Percentiles rank a stretch among this genome's conserved stretches.
phyloP scores from a whole-genome alignment of 2,329 filamentous ascomycete genomes.

The Aspergillus aculeatinus region DNA sequence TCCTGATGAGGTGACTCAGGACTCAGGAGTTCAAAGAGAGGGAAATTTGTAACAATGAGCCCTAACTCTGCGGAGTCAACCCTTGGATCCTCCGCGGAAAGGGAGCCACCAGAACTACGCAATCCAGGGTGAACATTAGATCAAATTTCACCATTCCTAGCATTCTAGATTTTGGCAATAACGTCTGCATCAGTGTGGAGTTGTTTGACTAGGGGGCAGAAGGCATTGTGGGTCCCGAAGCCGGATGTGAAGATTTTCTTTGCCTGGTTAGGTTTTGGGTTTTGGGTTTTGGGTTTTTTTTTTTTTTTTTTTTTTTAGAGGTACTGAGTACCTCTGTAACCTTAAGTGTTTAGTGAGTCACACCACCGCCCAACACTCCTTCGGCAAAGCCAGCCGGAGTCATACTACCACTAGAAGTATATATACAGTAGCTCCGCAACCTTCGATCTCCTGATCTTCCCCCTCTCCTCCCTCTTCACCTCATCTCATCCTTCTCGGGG shows the following conservation, averaged over 20 bases:
- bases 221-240: slow-evolving; percentile 10
- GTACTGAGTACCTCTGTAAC: slow-evolving; percentile 7
- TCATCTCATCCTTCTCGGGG: slow-evolving; percentile 39
- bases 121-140: slow-evolving; percentile 4
- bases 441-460: slow-evolving; percentile 6
- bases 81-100: slow-evolving; percentile 3
- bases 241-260: slow-evolving; percentile 14
- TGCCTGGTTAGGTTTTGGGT: neutral
- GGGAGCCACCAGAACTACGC: slow-evolving; percentile 1
- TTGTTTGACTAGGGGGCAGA: slow-evolving; percentile 8
- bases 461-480: slow-evolving; percentile 21
- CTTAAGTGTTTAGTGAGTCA: slow-evolving; percentile 25
- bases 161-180: neutral
- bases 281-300: too few species aligned
- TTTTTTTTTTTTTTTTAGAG: slow-evolving; percentile 9
- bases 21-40: slow-evolving; percentile 5
- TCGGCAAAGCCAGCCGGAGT: slow-evolving; percentile 7
- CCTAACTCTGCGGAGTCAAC: slow-evolving; percentile 5
- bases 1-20: slow-evolving; percentile 3
- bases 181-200: slow-evolving; percentile 10
- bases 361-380: slow-evolving; percentile 23
- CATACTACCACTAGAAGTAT: slow-evolving; percentile 11
- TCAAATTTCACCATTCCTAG: slow-evolving; percentile 5
- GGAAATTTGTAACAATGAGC: neutral
- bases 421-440: slow-evolving; percentile 7